A percentile compares a stretch with the other conserved stretches of the same genome.
Conservation (phyloP, 116 monocot species). For the Dioscorea cayenensis region DNA sequence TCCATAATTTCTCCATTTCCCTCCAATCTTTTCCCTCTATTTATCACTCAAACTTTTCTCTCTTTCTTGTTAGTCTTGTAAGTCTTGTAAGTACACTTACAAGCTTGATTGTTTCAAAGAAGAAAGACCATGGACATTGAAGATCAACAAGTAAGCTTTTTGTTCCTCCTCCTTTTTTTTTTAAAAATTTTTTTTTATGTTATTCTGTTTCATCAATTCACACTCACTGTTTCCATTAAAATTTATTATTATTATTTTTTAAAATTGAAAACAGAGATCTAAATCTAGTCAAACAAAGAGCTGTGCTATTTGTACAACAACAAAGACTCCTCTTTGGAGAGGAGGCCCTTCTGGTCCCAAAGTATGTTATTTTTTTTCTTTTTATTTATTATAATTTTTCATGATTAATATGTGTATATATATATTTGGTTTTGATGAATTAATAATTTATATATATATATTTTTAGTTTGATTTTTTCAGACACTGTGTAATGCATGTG, state of each 20-base stretch:
- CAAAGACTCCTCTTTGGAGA: conserved; percentile 67
- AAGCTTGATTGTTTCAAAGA: no score
- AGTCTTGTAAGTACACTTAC: no score
- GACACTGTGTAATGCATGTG: conserved; percentile 60
- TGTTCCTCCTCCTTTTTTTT: background rate
- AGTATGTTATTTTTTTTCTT: conserved; percentile 18
- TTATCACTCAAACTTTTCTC: background rate
- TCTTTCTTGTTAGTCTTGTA: no score
- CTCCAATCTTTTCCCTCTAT: background rate
- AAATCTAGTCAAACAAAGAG: conserved; percentile 31
- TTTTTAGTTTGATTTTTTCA: conserved; percentile 15
- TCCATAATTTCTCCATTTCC: background rate
- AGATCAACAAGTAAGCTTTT: background rate
- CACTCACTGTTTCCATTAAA: no score
- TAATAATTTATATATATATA: background rate
- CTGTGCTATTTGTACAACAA: conserved; percentile 55
- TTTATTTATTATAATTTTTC: no score
- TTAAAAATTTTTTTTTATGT: background rate
- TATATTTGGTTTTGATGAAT: background rate
- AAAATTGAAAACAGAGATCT: conserved; percentile 11
- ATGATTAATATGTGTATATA: no score
- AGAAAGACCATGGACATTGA: background rate
- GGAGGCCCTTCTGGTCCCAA: conserved; percentile 70
- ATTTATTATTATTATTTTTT: no score
- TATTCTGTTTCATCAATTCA: no score